phyloP scores from a whole-genome alignment of 2,329 filamentous ascomycete species.

The Diaporthe capsici region DNA sequence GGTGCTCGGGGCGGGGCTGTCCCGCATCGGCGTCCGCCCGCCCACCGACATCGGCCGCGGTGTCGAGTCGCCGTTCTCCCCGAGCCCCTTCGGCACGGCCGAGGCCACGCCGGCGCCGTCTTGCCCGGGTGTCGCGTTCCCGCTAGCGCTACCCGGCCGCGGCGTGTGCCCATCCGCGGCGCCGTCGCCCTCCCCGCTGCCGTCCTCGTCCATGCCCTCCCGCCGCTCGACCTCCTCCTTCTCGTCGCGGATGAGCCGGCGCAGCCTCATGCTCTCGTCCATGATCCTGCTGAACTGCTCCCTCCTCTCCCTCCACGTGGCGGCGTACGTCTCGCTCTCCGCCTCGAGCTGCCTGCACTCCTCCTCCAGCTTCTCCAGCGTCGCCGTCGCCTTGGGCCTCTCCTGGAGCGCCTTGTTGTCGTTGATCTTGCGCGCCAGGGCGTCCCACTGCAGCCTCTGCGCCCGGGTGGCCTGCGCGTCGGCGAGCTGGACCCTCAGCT shows the following conservation, averaged over 20 bases:
- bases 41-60: conserved; percentile 48
- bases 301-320: conserved; percentile 86
- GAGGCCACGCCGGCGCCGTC: conserved; percentile 56
- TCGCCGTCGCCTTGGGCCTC: conserved; percentile 84
- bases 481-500: conserved; percentile 81
- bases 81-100: conserved; percentile 42
- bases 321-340: conserved; percentile 85
- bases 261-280: conserved; percentile 89
- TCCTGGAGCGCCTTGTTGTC: conserved; percentile 83
- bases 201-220: conserved; percentile 83
- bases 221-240: conserved; percentile 93
- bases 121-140: conserved; percentile 64
- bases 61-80: conserved; percentile 46
- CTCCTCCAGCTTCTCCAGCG: conserved; percentile 84
- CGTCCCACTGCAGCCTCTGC: conserved; percentile 88
- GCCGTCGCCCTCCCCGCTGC: conserved; percentile 56
- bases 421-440: conserved; percentile 88
- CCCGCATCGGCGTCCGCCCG: conserved; percentile 49
- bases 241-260: conserved; percentile 90
- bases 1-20: conserved; percentile 50
- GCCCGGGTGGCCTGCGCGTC: conserved; percentile 81
- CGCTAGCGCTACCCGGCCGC: conserved; percentile 63
- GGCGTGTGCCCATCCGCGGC: conserved; percentile 66
- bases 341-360: conserved; percentile 90
- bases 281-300: conserved; percentile 92